These are phyloP conservation scores for Tremellales sp. DNA, from an alignment of 1,284 basidiomycete genomes.

Conservation along the genomic window DNA sequence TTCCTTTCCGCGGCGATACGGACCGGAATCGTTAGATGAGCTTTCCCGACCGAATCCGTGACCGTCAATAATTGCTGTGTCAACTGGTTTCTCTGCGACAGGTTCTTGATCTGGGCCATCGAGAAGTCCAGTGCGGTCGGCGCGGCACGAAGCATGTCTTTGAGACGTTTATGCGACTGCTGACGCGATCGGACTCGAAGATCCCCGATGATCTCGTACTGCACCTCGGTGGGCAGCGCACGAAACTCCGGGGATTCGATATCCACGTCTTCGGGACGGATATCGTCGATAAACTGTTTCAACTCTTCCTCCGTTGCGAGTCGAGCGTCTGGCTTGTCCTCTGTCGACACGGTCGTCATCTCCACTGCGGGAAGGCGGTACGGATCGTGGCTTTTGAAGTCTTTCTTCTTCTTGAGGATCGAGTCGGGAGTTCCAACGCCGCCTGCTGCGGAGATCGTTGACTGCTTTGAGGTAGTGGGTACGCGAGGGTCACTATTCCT, in stretches of 20 bases:
- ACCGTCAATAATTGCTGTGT: constrained; percentile 94
- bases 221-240: constrained; percentile 88
- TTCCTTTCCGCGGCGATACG: constrained; percentile 93
- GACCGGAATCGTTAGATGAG: constrained; percentile 78
- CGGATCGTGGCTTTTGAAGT: constrained; percentile 62
- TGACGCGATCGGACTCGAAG: constrained; percentile 87
- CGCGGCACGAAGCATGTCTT: constrained; percentile 80
- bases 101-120: constrained; percentile 84
- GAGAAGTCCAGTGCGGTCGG: constrained; percentile 91
- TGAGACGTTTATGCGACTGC: constrained; percentile 84
- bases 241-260: constrained; percentile 82
- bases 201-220: constrained; percentile 98
- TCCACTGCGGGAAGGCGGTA: constrained; percentile 66
- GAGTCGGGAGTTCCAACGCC: constrained; percentile 5
- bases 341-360: constrained; percentile 54
- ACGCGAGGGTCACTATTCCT: constrained; percentile 1
- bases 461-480: not conserved
- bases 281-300: constrained; percentile 82
- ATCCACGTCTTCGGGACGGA: constrained; percentile 89
- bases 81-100: constrained; percentile 82
- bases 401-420: constrained; percentile 34
- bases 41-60: constrained; percentile 87
- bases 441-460: constrained; percentile 1
- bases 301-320: constrained; percentile 92
- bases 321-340: constrained; percentile 71